A percentile compares a stretch with the other conserved stretches of the same genome.
phyloP scores from a whole-genome alignment of 768 basidiomycete species.

The Phanerochaete carnosa region DNA sequence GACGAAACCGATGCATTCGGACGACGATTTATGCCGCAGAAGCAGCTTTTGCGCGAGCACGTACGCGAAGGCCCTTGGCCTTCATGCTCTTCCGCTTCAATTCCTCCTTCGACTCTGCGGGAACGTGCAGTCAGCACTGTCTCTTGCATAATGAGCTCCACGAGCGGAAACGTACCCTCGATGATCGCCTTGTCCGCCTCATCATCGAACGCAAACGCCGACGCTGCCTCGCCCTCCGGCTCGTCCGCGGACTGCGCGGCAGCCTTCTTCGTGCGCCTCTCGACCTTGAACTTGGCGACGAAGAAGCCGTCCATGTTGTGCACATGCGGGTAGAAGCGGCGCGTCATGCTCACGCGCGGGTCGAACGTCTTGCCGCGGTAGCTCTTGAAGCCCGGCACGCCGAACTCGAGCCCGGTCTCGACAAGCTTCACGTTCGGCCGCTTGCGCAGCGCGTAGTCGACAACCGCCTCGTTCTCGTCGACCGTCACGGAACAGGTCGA shows the following conservation, averaged over 20 bases:
- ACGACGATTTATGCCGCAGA: slow-evolving; percentile 12
- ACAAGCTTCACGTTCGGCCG: slow-evolving; percentile 91
- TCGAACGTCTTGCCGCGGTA: slow-evolving; percentile 91
- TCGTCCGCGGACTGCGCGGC: slow-evolving; percentile 26
- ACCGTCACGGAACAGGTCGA: slow-evolving; percentile 98
- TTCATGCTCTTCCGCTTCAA: slow-evolving; percentile 74
- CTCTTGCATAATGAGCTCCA: background rate
- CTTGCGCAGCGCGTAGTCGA: slow-evolving; percentile 95
- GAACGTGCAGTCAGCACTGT: slow-evolving; percentile 3
- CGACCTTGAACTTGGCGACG: slow-evolving; percentile 98
- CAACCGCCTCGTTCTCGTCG: slow-evolving; percentile 97
- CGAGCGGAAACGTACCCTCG: slow-evolving; percentile 53
- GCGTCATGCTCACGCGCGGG: slow-evolving; percentile 72
- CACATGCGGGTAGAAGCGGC: slow-evolving; percentile 93
- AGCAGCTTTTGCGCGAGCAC: slow-evolving; percentile 39
- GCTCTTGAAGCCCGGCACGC: slow-evolving; percentile 84
- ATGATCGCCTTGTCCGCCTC: slow-evolving; percentile 59
- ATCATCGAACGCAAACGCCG: slow-evolving; percentile 26
- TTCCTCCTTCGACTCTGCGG: slow-evolving; percentile 68
- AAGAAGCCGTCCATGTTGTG: slow-evolving; percentile 99
- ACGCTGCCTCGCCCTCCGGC: slow-evolving; percentile 25
- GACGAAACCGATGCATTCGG: background rate
- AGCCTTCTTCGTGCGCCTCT: slow-evolving; percentile 57
- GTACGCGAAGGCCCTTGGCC: slow-evolving; percentile 68
- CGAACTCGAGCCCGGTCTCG: slow-evolving; percentile 90